Base-by-base conservation (phyloP, 2,329 filamentous ascomycete genomes). In the Didymella sp. region DNA sequence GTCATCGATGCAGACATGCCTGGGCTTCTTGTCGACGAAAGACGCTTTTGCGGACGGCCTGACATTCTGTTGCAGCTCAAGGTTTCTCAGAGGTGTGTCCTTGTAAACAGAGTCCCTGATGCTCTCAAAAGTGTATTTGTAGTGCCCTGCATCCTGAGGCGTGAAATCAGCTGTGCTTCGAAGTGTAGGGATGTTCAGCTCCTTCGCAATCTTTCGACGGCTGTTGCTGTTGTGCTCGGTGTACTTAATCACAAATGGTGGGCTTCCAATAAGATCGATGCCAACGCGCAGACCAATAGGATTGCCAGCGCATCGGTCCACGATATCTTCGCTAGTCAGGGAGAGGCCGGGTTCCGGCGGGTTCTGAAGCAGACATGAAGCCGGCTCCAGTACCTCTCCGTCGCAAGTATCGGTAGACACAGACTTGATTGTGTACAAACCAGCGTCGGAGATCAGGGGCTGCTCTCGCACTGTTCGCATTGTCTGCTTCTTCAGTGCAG, bases 221-320 rank as follows among this genome's bases (percentile, higher is more conserved):
- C 86, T 68, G 56, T 85, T 86, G 54, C 86, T 68, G 55, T 85
- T 86, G 54, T 87, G 84, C 54, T 92, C 84, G 40, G 88, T 87
- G 73, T 97, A 99, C 21, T 82, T 81, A 42, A 99, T 82, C n/a
- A 82, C 81, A 77, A 99, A 99, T 1, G 94, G 94, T 42, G 96
- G 94, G 0, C 92, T 96, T 59, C 95, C 95, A 25, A 94, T 89
- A 35, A 99, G 82, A 72, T 98, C 92, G 46, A 99, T 80, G 69
- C 95, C 90, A 38, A 99, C 91, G 11, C 89, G 86, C 51, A 99
- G 84, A 37, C 95, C 95, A 60, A 99, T 91, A 0, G 95, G 92
- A 70, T 92, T 96, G 44, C 93, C 92, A 31, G 93, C 94, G 74
- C 95, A 99, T 73, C 96, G 96, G 76, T 99, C 95, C 49, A 91